Evolutionary conservation across 129 eudicot species (phyloP), one percentile per base, ranked within the genome.

Genomic region (Calendula officinalis): DNA sequence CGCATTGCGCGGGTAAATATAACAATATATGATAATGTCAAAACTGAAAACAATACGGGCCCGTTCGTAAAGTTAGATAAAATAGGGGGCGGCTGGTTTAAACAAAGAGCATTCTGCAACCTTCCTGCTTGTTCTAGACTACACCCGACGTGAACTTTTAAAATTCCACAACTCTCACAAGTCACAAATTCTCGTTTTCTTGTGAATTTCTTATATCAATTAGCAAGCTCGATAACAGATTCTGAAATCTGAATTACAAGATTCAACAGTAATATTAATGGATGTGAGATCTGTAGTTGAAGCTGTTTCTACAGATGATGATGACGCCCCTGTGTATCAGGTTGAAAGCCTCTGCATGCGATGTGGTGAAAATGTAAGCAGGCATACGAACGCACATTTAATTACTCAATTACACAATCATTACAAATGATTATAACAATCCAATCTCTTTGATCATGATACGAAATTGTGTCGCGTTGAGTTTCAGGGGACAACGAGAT

Each of bases 311-410:
- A 80, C 77, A 5, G 90, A 84, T 16, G 56, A 67, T 7, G 86
- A 74, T 15, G 95, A 82, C 54, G 77, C 92, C 37, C 94, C 97
- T 30, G 83, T 87, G 7, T 87, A 91, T 77, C 69, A 70, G 58
- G 74, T 87, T 38, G 95, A 91, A 68, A 91, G 97, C 77, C 95
- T 91, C 72, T 91, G 97, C 70, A 91, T 91, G 97, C 84, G 96
- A 7, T 91, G 98, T 55, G 77, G 83, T 17, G 76, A 91, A 36
- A 91, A 91, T 69, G 98, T 91, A 85, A 44, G 52, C 49, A 6
- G 35, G 32, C 14, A 35, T 64, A 4, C 47, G 5, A 64, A 60
- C 33, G 8, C 15, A 38, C 43, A 17, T 39, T 4, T 37, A 53
- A n/a, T 30, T 0, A 3, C 7, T 10, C 41, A 62, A 3, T 38